Conservation (phyloP, 2,329 filamentous ascomycete genomes). For the Calycina herbarum region DNA sequence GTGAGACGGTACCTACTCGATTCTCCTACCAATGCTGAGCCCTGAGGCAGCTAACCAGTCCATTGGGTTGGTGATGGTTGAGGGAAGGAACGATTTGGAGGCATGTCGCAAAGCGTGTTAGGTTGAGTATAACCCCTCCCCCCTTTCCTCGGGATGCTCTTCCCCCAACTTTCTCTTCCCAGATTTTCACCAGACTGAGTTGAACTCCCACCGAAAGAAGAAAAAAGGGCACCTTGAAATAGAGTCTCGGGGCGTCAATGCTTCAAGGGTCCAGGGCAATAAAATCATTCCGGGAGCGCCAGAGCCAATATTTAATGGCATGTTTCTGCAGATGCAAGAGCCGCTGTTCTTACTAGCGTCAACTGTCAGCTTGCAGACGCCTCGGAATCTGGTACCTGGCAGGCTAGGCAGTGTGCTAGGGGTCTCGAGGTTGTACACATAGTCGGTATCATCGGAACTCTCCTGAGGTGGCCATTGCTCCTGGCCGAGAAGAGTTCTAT, state of each 20-base stretch:
- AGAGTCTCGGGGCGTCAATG: neutral
- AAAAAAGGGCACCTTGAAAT: neutral
- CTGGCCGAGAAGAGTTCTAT: neutral
- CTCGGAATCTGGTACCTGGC: neutral
- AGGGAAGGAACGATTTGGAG: neutral
- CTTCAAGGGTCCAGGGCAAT: neutral
- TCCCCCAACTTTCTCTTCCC: neutral
- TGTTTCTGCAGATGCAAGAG: neutral
- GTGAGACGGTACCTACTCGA: no score
- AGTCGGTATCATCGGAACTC: neutral
- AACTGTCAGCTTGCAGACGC: slow-evolving; percentile 7
- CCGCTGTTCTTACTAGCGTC: neutral
- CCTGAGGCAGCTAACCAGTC: no score
- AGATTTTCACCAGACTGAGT: neutral
- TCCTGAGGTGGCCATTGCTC: neutral
- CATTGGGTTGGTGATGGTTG: neutral
- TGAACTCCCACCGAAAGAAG: neutral
- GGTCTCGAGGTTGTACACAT: neutral
- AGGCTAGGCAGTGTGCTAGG: neutral
- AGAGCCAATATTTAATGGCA: neutral
- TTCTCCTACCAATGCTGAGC: no score
- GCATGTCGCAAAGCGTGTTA: neutral
- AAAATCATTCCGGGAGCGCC: neutral
- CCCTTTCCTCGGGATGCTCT: neutral
- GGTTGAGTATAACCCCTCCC: neutral